Conservation (phyloP, 2,329 filamentous ascomycete genomes). For the Cladobotryum mycophilum region DNA sequence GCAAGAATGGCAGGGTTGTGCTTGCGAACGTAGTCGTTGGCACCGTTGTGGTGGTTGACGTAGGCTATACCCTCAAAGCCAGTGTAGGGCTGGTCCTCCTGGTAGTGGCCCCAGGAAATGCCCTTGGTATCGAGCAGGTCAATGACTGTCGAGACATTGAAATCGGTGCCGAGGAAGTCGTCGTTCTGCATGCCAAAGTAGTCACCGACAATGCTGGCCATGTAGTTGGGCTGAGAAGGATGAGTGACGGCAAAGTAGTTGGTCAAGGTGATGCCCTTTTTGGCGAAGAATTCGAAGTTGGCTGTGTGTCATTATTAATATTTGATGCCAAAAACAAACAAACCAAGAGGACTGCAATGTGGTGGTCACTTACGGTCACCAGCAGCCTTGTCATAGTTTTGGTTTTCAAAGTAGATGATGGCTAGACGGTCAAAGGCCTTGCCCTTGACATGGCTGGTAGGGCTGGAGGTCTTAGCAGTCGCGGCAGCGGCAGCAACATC, state of each 20-base stretch:
- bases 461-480: slow-evolving; percentile 54
- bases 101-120: slow-evolving; percentile 66
- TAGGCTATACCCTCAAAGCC: slow-evolving; percentile 62
- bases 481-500: slow-evolving; percentile 51
- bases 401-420: slow-evolving; percentile 74
- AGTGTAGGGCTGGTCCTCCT: slow-evolving; percentile 70
- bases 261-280: slow-evolving; percentile 25
- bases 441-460: slow-evolving; percentile 60
- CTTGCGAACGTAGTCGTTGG: slow-evolving; percentile 76
- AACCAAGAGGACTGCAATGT: background rate
- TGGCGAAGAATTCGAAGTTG: slow-evolving; percentile 23
- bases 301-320: slow-evolving; percentile 9
- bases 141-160: slow-evolving; percentile 60
- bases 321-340: too few species aligned
- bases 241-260: slow-evolving; percentile 58
- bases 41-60: slow-evolving; percentile 57
- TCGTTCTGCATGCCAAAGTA: slow-evolving; percentile 70
- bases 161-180: slow-evolving; percentile 49
- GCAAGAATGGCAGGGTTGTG: slow-evolving; percentile 66
- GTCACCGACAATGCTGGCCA: slow-evolving; percentile 61
- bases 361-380: slow-evolving; percentile 47
- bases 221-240: slow-evolving; percentile 71
- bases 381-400: slow-evolving; percentile 57
- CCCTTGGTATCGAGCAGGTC: slow-evolving; percentile 60
- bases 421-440: slow-evolving; percentile 67